These are phyloP conservation scores for Geotrichum restrictum DNA, from an alignment of 1,139 yeast species.

Conservation along the genomic window DNA sequence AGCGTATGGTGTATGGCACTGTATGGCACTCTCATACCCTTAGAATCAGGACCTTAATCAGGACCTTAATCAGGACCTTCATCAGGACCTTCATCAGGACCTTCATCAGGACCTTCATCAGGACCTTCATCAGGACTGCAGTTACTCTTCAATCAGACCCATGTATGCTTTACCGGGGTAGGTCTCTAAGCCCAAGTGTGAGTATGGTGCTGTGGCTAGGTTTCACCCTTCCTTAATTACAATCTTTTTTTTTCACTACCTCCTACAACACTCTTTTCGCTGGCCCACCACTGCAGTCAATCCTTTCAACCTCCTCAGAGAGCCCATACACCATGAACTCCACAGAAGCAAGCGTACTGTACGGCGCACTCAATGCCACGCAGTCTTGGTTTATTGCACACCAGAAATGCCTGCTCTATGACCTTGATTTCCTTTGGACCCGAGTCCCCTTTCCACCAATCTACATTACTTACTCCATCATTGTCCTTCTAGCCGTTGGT, in stretches of 20 bases:
- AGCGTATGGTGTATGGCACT: too few species aligned
- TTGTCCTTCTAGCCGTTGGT: slow-evolving; percentile 33
- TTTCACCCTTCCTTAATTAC: too few species aligned
- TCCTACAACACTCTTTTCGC: neutral
- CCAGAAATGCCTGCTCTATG: slow-evolving; percentile 4
- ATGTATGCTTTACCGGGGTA: too few species aligned
- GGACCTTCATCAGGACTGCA: too few species aligned
- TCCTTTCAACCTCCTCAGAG: neutral
- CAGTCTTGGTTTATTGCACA: neutral
- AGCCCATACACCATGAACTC: neutral
- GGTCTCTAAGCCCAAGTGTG: too few species aligned
- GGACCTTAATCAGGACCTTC: too few species aligned
- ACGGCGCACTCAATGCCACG: neutral
- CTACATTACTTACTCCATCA: slow-evolving; percentile 26
- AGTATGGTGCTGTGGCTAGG: too few species aligned
- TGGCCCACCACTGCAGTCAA: neutral
- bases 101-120: too few species aligned
- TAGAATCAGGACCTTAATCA: too few species aligned
- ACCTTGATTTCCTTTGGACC: slow-evolving; percentile 18
- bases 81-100: too few species aligned
- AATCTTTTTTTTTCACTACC: neutral
- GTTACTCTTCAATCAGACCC: too few species aligned
- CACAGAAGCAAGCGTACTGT: neutral
- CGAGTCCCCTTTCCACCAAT: slow-evolving; percentile 24
- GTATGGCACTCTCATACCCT: too few species aligned